Base-by-base conservation (phyloP, 768 basidiomycete genomes). In the Mycena amicta region DNA sequence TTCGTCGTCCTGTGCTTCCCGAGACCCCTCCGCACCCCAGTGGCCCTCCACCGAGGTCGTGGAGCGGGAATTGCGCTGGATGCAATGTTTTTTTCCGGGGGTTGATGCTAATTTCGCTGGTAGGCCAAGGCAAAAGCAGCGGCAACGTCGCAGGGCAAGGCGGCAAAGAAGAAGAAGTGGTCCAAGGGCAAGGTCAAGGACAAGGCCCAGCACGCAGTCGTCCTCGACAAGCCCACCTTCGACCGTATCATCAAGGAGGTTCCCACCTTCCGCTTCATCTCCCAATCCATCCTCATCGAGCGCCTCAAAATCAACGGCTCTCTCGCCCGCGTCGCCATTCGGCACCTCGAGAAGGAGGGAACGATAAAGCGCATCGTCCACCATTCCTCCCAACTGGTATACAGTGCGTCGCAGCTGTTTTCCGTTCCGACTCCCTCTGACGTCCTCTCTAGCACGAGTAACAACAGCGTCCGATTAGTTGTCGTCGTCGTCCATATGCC, bases 161-260 rank as follows among this genome's bases (percentile, higher is more conserved):
- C 90, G 71, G 93, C 92, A 63, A 98, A 98, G 86, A 98, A 98
- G 87, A 98, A 98, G 93, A 98, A 98, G 86, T 98, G 95, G 95
- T 97, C 93, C 68, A 98, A 98, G 86, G 97, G 97, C 75, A 98
- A 98, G 82, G 97, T 99, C 77, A 99, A 99, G 90, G 97, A 99
- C 82, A 99, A 98, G 89, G 93, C 96, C 71, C 88, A 92, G 72
- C 95, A 98, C 85, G 85, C 93, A 68, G 95, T 98, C 76, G 81
- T 88, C 67, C 88, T 96, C 71, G 96, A 98, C 84, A 96, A 98
- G 83, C 66, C 87, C 55, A 91, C 89, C 67, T 96, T 77, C 77
- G 93, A 95, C 80, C 91, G 92, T 71, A 94, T 97, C 82, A 74
- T 96, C 71, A 98, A 98, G 85, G 95, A 98, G 77, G 93, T 93